Base-by-base conservation (phyloP, 441 rosid species). In the Erodium moschatum region DNA sequence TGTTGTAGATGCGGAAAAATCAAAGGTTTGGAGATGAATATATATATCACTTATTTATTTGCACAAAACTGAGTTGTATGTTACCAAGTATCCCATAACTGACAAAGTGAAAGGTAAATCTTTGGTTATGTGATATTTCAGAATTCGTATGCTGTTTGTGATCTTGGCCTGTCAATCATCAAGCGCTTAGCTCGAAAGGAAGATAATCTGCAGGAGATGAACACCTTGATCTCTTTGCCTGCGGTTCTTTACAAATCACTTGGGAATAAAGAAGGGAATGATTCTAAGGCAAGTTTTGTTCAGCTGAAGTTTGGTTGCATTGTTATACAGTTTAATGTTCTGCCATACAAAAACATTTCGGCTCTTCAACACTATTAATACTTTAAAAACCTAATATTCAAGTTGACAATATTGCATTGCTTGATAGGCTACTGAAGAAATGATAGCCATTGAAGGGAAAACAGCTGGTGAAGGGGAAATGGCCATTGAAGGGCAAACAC, bases 61-160 rank as follows among this genome's bases (percentile, higher is more conserved):
- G 27, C 15, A 11, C n/a, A 44, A 10, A 44, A 44, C n/a, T 44
- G 12, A 29, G 48, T 42, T 42, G 12, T 38, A 5, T 40, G 44
- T 40, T 40, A 8, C 11, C 0, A 40, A 40, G 11, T 40, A 8
- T 40, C 11, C 11, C 11, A 40, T 40, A 7, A 40, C 10, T 40
- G 0, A 40, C 6, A 40, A 40, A 12, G 10, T 40, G 40, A 35
- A 35, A 35, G 40, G 10, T 67, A 76, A 75, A 5, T 42, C 1
- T 65, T 35, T 71, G 54, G 72, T 63, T 54, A 64, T 79, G 74
- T 70, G 16, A 61, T 67, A 77, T 76, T 56, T 67, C 97, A 96
- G 99, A 96, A 85, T 74, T 92, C 96, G 18, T 87, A 87, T 78
- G 98, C 96, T 70, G 80, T 96, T 70, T 88, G 89, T 83, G 99